Evolutionary conservation across 176 grass and related monocot genomes (phyloP).

Genomic region (Triticum dicoccoides): DNA sequence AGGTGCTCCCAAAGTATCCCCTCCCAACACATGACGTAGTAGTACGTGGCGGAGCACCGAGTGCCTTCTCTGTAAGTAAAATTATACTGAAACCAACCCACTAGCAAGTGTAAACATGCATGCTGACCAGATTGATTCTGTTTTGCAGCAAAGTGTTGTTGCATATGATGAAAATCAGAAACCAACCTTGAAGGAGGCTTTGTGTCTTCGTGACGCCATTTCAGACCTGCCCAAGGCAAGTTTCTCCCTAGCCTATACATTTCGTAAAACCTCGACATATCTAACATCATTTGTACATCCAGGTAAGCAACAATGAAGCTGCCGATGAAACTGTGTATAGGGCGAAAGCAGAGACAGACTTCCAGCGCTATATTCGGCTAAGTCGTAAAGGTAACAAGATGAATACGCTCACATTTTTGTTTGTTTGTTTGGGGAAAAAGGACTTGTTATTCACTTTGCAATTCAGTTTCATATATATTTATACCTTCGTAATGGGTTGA

Average conservation of each 20-base stretch:
- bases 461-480: no score
- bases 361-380: constrained; percentile 66
- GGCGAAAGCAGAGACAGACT: constrained; percentile 30
- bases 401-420: no score
- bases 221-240: constrained; percentile 67
- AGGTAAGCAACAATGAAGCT: constrained; percentile 61
- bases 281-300: neutral
- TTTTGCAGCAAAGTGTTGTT: constrained; percentile 58
- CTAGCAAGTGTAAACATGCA: neutral
- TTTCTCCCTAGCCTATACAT: neutral
- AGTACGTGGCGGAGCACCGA: constrained; percentile 21
- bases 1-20: constrained; percentile 70
- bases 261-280: neutral
- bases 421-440: no score
- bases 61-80: constrained; percentile 55
- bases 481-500: no score
- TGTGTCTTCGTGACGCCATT: constrained; percentile 66
- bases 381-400: constrained; percentile 40
- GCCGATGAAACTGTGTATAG: constrained; percentile 49
- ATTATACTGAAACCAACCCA: neutral
- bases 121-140: neutral
- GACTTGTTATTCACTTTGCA: no score
- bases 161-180: constrained; percentile 67
- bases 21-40: no score
- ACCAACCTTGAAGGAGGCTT: constrained; percentile 39